Evolutionary conservation across 192 early-diverging fungal species (phyloP).

Genomic region (Geranomyces michiganensis): DNA sequence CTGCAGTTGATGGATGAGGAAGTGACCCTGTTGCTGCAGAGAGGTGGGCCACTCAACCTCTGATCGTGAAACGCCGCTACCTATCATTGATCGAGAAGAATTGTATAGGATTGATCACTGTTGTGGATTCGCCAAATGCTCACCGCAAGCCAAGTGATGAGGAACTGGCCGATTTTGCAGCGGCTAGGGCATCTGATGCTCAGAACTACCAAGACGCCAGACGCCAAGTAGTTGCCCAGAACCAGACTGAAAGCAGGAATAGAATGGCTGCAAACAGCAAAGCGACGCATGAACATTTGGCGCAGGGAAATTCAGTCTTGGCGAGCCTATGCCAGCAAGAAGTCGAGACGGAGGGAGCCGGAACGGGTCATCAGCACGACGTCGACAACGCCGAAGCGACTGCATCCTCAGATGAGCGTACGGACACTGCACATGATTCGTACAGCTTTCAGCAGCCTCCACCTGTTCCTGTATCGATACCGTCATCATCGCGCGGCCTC

Average conservation of each 20-base stretch:
- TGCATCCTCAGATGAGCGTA: too few relatives aligned
- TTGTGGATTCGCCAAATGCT: conserved; percentile 24
- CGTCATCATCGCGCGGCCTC: conserved; percentile 16
- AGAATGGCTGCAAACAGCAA: too few relatives aligned
- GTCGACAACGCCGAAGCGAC: too few relatives aligned
- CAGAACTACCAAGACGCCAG: neutral
- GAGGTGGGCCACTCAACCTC: conserved; percentile 40
- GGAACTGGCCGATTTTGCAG: neutral
- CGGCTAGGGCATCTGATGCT: conserved; percentile 17
- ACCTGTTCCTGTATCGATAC: neutral
- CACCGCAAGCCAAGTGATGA: conserved; percentile 4
- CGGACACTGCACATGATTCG: too few relatives aligned
- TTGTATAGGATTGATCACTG: conserved; percentile 19
- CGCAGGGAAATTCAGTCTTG: too few relatives aligned
- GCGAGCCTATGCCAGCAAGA: too few relatives aligned
- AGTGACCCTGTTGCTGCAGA: conserved; percentile 55
- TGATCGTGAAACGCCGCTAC: neutral
- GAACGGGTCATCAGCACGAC: too few relatives aligned
- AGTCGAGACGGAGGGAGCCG: too few relatives aligned
- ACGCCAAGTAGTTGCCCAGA: neutral
- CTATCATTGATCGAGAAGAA: neutral
- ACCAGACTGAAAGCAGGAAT: too few relatives aligned
- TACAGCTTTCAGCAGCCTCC: neutral
- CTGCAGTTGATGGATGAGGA: conserved; percentile 76
- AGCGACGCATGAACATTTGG: too few relatives aligned